Conservation (phyloP, 805 yeast genomes). For the Zygosaccharomyces bailii region DNA sequence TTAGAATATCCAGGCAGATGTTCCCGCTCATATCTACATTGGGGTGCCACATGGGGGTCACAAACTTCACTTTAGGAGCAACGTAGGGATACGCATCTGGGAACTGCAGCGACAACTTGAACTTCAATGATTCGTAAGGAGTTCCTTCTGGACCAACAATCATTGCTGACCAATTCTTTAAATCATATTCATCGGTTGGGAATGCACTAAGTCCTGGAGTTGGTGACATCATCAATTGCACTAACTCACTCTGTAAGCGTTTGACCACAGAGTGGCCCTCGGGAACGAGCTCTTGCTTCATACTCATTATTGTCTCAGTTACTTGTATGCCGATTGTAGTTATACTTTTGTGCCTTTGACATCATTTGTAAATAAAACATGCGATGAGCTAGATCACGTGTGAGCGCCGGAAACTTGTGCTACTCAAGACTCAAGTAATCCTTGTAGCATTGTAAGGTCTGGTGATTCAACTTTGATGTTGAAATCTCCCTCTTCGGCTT, state of each 20-base stretch:
- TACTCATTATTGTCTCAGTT: neutral
- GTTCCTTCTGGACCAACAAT: constrained; percentile 58
- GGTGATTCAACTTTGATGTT: neutral
- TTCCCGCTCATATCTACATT: constrained; percentile 63
- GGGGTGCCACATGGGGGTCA: constrained; percentile 63
- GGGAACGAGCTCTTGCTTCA: constrained; percentile 17
- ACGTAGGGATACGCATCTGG: constrained; percentile 55
- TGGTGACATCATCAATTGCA: constrained; percentile 49
- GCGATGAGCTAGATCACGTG: constrained; percentile 5
- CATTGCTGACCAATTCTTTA: constrained; percentile 55
- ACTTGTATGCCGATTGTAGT: neutral
- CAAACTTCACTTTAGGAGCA: constrained; percentile 55
- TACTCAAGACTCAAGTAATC: neutral
- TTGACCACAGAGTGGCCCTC: constrained; percentile 49
- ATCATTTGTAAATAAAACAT: neutral
- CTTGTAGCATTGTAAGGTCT: neutral
- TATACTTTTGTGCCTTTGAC: constrained; percentile 2
- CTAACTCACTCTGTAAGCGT: constrained; percentile 49
- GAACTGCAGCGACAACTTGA: constrained; percentile 48
- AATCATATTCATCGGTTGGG: constrained; percentile 50
- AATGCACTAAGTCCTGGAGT: constrained; percentile 54
- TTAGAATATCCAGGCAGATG: constrained; percentile 60
- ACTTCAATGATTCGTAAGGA: constrained; percentile 51
- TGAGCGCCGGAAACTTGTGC: neutral
- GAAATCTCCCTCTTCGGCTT: neutral